Evolutionary conservation across 2,329 filamentous ascomycete genomes (phyloP).

Genomic region (Chaetomiaceae sp.): DNA sequence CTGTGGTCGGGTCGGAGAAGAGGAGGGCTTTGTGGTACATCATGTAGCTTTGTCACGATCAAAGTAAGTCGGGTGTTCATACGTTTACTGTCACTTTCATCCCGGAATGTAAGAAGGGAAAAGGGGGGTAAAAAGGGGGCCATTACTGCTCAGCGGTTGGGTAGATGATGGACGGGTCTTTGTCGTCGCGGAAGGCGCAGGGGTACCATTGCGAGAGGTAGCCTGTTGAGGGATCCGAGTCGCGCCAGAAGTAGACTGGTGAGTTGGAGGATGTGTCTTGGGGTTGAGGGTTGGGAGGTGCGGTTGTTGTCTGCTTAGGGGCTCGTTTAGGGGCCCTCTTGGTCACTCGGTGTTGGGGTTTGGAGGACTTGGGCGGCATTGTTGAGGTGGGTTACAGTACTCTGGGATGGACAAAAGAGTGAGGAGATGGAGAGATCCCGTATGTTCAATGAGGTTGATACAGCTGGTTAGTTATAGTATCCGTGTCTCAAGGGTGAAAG

Average conservation of each 20-base stretch:
- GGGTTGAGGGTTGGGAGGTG: background rate
- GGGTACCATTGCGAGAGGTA: conserved; percentile 62
- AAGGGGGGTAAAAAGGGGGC: background rate
- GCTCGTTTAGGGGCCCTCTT: background rate
- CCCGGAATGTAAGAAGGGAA: too few species aligned
- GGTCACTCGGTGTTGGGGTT: conserved; percentile 6
- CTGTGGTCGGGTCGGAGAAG: conserved; percentile 43
- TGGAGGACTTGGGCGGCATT: conserved; percentile 8
- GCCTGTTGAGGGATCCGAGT: conserved; percentile 43
- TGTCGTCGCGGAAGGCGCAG: conserved; percentile 43
- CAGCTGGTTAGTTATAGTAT: too few species aligned
- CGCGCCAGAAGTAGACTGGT: conserved; percentile 45
- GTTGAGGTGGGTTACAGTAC: background rate
- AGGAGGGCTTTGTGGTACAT: conserved; percentile 51
- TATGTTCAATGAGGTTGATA: background rate
- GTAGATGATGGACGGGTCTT: conserved; percentile 35
- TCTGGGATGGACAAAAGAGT: background rate
- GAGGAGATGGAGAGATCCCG: background rate
- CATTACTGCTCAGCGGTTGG: conserved; percentile 49
- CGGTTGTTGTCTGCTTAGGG: background rate
- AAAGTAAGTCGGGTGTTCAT: too few species aligned
- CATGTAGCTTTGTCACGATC: conserved; percentile 50
- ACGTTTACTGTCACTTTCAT: too few species aligned
- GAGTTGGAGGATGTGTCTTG: background rate
- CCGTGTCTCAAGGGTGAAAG: too few species aligned